These are phyloP conservation scores for Teunomyces tritomae DNA, from an alignment of 805 yeast species.

Conservation along the genomic window DNA sequence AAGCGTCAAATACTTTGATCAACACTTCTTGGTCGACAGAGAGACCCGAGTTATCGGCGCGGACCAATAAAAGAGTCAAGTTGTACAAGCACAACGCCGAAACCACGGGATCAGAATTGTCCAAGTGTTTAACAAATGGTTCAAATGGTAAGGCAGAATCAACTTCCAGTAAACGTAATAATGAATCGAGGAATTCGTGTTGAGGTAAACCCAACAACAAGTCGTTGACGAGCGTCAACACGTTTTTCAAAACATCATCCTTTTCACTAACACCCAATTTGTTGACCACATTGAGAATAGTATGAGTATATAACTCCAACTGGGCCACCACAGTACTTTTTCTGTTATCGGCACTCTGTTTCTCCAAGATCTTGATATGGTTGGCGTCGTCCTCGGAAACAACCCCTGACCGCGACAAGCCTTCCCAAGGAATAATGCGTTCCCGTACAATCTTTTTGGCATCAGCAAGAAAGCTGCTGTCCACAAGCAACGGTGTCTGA, in stretches of 20 bases:
- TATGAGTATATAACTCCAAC: constrained; percentile 51
- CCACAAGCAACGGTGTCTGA: constrained; percentile 44
- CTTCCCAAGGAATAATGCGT: constrained; percentile 90
- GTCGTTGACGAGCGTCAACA: constrained; percentile 62
- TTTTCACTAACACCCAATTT: constrained; percentile 44
- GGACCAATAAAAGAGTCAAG: constrained; percentile 46
- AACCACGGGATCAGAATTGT: constrained; percentile 54
- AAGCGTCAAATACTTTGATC: constrained; percentile 35
- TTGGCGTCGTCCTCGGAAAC: constrained; percentile 68
- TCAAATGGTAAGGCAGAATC: constrained; percentile 50
- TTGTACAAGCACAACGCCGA: constrained; percentile 55
- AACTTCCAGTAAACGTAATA: constrained; percentile 41
- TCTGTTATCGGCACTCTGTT: constrained; percentile 43
- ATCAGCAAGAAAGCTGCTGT: constrained; percentile 65
- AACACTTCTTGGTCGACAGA: constrained; percentile 36
- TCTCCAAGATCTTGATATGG: constrained; percentile 52
- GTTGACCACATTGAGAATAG: constrained; percentile 53
- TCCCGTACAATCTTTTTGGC: constrained; percentile 67
- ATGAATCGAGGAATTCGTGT: constrained; percentile 33
- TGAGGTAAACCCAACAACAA: constrained; percentile 40
- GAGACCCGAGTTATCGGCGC: constrained; percentile 14
- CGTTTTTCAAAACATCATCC: constrained; percentile 65
- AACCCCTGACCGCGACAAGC: constrained; percentile 71
- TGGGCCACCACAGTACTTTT: constrained; percentile 41
- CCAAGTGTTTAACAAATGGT: constrained; percentile 53